Conservation (phyloP, 495 filamentous ascomycete species). For the Talaromyces stipitatus region DNA sequence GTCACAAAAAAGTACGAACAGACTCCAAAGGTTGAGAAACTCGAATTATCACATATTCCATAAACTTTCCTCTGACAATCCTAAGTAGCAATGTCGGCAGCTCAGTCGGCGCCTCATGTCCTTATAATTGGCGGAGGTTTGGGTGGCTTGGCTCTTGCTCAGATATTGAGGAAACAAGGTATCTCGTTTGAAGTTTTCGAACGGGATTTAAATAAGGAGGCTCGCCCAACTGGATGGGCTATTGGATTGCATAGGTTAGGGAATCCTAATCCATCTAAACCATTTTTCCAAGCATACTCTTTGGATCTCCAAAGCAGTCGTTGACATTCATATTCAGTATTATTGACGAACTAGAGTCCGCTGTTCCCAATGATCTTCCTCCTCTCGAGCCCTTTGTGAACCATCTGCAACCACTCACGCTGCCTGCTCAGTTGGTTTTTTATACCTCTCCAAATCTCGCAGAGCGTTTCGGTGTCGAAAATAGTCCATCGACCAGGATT, state of each 20-base stretch:
- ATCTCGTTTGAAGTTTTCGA: conserved; percentile 37
- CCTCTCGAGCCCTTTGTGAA: background rate
- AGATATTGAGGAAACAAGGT: conserved; percentile 33
- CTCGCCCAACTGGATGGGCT: conserved; percentile 40
- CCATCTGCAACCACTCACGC: background rate
- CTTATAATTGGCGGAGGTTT: conserved; percentile 38
- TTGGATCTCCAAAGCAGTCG: background rate
- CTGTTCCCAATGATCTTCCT: background rate
- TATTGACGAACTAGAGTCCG: background rate
- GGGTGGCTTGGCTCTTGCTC: conserved; percentile 42
- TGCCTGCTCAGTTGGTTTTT: background rate
- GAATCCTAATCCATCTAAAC: background rate
- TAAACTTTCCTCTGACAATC: too few species aligned
- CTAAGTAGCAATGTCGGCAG: too few species aligned
- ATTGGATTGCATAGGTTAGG: conserved; percentile 43
- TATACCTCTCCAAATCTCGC: background rate
- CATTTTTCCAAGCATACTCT: background rate
- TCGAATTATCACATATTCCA: too few species aligned
- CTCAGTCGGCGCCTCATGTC: background rate
- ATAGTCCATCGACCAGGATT: background rate
- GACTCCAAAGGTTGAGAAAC: too few species aligned
- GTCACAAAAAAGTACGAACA: too few species aligned
- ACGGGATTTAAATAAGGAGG: conserved; percentile 23
- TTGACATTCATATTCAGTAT: background rate
- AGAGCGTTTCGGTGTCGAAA: background rate